Evolutionary conservation across 768 basidiomycete genomes (phyloP), one percentile per base, ranked within the genome.

Genomic region (Auricularia cornea): DNA sequence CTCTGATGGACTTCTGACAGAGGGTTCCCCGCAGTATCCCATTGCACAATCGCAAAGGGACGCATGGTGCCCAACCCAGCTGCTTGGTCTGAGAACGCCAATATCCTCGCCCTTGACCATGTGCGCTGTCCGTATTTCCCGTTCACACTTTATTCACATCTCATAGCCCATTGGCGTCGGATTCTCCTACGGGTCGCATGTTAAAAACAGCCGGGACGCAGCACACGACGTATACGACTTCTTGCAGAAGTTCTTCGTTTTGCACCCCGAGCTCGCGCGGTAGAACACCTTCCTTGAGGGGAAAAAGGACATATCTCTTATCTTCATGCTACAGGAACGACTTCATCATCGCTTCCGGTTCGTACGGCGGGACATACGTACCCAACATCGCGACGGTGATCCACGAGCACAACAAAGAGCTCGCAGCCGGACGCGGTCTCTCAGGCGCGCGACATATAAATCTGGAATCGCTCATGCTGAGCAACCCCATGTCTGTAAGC

Each of bases 361-460:
- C 74, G 3, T 77, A 76, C 63, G 76, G 76, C 44, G 75, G 76
- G 0, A 66, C 71, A 4, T 77, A 76, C 59, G 65, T 75, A 8
- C 74, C 76, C 3, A 67, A 75, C 60, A 77, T 77, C 40, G 75
- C 73, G 1, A 72, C 73, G 18, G 75, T 74, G 14, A 75, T 77
- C 20, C 70, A 75, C 62, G 69, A 70, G 64, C 68, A 72, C 33
- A 77, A 77, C 65, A 64, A 65, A 12, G 69, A 68, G 16, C 32
- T 75, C 26, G 69, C 64, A 1, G 54, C 30, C 2, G 68, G 70
- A 4, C 62, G 60, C 6, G 69, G 69, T 3, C 60, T 60, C 3
- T 64, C 66, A n/a, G 70, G 68, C 23, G 67, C 69, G 10, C 60
- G 65, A 8, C 71, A 66, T 35, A 68, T 76, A 62, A 72, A 76